Evolutionary conservation across 768 basidiomycete species (phyloP), one percentile per base, ranked within the genome.

Genomic region (Leucocoprinus sp.): DNA sequence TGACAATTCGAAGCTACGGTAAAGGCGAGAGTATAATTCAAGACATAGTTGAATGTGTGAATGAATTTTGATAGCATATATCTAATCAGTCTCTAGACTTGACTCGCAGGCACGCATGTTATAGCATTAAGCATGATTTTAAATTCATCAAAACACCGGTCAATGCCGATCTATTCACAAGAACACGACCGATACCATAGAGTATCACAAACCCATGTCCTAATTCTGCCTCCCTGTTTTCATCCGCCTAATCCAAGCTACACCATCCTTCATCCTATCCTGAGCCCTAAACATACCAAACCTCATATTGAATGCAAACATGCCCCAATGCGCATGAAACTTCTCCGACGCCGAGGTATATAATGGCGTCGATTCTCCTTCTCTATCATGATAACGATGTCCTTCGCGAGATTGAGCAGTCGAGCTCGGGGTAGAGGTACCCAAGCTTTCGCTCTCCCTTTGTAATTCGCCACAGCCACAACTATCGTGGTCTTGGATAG

Each of bases 241-340:
- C 11, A 47, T 26, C 37, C 45, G 23, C 31, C 23, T 23, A 7
- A 47, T 24, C 45, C 45, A 47, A 15, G 38, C 38, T 5, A 47
- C 45, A 4, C 45, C 45, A 26, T 27, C 19, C 37, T 47, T 47
- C 28, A 47, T n/a, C 38, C 24, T 48, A 35, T 48, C 46, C 33
- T 48, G 46, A 23, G 40, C 46, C 11, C 39, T 17, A 26, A 48
- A 48, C 46, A 48, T 48, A 18, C 46, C 14, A 35, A 48, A 48
- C 34, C 40, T 40, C 46, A 48, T 14, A 26, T 37, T 37, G 8
- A 48, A 22, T 18, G 33, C 29, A 42, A 48, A 48, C 33, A 26
- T 23, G 2, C 39, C 46, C 46, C 46, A 48, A 19, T n/a, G 39
- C 23, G 46, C 46, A 11, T 35, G 24, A 2, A 48, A 35, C 33